phyloP scores from a whole-genome alignment of 129 eudicot species.

The Flaveria bidentis region DNA sequence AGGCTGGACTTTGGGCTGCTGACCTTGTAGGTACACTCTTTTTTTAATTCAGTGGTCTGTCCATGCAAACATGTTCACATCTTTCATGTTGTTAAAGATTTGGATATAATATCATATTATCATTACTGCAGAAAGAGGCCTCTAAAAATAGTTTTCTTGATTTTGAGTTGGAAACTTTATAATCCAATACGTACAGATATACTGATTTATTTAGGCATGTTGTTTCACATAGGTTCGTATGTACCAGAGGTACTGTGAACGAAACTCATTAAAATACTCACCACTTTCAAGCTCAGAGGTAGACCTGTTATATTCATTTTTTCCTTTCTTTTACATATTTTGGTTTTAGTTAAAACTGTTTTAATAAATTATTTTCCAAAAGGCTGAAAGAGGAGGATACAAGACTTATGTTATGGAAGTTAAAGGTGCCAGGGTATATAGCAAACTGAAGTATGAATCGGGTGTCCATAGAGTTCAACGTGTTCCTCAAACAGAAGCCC shows the following conservation, averaged over 20 bases:
- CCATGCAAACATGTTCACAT: slow-evolving; percentile 7
- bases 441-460: slow-evolving; percentile 96
- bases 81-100: not conserved
- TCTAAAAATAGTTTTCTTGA: not conserved
- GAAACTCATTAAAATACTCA: slow-evolving; percentile 67
- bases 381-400: slow-evolving; percentile 98
- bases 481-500: slow-evolving; percentile 97
- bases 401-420: slow-evolving; percentile 97
- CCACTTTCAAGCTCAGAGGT: slow-evolving; percentile 91
- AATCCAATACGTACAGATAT: not conserved
- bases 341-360: slow-evolving; percentile 19
- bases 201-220: slow-evolving; percentile 5
- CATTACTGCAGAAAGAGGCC: slow-evolving; percentile 5
- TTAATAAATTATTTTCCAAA: slow-evolving; percentile 25
- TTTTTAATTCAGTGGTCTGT: slow-evolving; percentile 28
- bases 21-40: slow-evolving; percentile 98
- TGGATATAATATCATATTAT: slow-evolving; percentile 5
- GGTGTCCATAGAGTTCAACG: slow-evolving; percentile 99
- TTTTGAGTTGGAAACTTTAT: not conserved
- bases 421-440: slow-evolving; percentile 87
- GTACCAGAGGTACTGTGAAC: slow-evolving; percentile 89
- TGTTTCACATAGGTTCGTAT: slow-evolving; percentile 68
- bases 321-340: not conserved
- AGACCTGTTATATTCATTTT: slow-evolving; percentile 11
- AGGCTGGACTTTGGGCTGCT: slow-evolving; percentile 99